Percentiles rank a stretch among this genome's conserved stretches.
These are phyloP conservation scores for Agaricales sp. DNA, from an alignment of 1,284 basidiomycete species.

Conservation along the genomic window DNA sequence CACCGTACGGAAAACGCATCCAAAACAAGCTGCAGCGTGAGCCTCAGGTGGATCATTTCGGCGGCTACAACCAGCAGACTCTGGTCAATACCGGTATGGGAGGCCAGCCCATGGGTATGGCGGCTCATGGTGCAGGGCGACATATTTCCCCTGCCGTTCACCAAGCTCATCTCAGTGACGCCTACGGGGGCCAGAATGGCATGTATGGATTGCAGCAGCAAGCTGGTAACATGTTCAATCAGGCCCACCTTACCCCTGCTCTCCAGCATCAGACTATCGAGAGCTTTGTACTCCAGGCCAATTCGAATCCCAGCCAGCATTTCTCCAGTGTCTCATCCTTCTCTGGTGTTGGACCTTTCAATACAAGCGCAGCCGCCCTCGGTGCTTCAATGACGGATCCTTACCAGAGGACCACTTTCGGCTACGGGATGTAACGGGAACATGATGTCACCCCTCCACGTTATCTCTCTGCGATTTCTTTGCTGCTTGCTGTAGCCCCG, in stretches of 20 bases:
- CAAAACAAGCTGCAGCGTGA: slow-evolving; percentile 95
- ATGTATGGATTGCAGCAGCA: slow-evolving; percentile 43
- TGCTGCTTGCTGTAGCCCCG: not conserved
- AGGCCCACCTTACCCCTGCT: slow-evolving; percentile 35
- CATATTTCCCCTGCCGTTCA: slow-evolving; percentile 46
- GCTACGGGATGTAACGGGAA: slow-evolving; percentile 68
- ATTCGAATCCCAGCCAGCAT: slow-evolving; percentile 49
- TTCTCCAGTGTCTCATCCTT: slow-evolving; percentile 45
- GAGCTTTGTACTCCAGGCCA: slow-evolving; percentile 67
- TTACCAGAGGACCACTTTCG: slow-evolving; percentile 63
- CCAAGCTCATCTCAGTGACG: slow-evolving; percentile 49
- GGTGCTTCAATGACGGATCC: slow-evolving; percentile 51
- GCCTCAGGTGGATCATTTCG: slow-evolving; percentile 63
- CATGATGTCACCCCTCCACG: not conserved
- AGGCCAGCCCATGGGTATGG: slow-evolving; percentile 41
- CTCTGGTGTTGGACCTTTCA: slow-evolving; percentile 41
- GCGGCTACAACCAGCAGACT: slow-evolving; percentile 48
- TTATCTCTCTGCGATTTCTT: not conserved
- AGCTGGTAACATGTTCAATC: slow-evolving; percentile 36
- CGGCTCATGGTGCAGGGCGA: slow-evolving; percentile 32
- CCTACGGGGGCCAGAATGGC: slow-evolving; percentile 53
- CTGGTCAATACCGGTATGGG: slow-evolving; percentile 48
- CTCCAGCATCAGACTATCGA: slow-evolving; percentile 65
- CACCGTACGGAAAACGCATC: slow-evolving; percentile 95
- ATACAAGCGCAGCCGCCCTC: slow-evolving; percentile 38